These are phyloP conservation scores for Panus rudis DNA, from an alignment of 768 basidiomycete genomes.

Conservation along the genomic window DNA sequence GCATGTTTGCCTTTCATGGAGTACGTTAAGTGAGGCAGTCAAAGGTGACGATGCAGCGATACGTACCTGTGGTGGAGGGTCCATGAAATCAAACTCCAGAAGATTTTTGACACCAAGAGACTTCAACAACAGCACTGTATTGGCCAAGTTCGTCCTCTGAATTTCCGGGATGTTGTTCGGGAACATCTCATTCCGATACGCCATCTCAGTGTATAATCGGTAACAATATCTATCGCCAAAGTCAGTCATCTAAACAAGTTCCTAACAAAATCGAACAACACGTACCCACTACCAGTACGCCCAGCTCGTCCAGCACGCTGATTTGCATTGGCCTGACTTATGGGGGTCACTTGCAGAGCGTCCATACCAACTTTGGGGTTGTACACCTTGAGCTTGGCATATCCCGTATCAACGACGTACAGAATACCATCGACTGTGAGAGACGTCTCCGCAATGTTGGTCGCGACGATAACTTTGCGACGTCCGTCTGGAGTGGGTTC, in stretches of 20 bases:
- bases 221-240: slow-evolving; percentile 79
- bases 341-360: slow-evolving; percentile 96
- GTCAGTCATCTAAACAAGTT: slow-evolving; percentile 3
- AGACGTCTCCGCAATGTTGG: slow-evolving; percentile 98
- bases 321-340: slow-evolving; percentile 97
- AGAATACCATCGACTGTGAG: slow-evolving; percentile 97
- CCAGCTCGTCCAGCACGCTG: slow-evolving; percentile 96
- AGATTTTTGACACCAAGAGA: slow-evolving; percentile 96
- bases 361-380: slow-evolving; percentile 99
- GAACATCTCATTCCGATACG: slow-evolving; percentile 93
- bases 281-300: slow-evolving; percentile 90
- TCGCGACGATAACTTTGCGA: slow-evolving; percentile 95
- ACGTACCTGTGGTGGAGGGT: slow-evolving; percentile 94
- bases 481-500: slow-evolving; percentile 90
- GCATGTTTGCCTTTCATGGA: slow-evolving; percentile 71
- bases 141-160: slow-evolving; percentile 94
- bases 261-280: slow-evolving; percentile 7
- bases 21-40: slow-evolving; percentile 3
- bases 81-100: slow-evolving; percentile 99
- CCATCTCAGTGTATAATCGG: slow-evolving; percentile 95
- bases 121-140: slow-evolving; percentile 91
- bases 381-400: slow-evolving; percentile 97
- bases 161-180: slow-evolving; percentile 97
- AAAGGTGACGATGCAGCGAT: neutral
- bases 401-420: slow-evolving; percentile 94